Evolutionary conservation across 202 grass and related monocot genomes (phyloP).

Genomic region (Elaeis oleifera): DNA sequence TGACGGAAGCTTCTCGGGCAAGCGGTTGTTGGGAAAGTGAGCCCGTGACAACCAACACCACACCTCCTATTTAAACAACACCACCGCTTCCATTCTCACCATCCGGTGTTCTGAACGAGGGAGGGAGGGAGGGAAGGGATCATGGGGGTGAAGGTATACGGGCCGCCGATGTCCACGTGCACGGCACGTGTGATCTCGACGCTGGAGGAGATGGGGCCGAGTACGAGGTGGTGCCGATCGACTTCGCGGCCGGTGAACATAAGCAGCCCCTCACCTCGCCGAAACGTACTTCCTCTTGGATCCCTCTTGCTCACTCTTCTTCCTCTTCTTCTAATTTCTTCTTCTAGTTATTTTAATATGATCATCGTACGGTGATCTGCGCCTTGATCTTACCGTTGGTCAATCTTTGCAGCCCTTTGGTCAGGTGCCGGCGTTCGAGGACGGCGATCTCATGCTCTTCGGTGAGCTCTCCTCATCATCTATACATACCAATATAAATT

Average conservation of each 20-base stretch:
- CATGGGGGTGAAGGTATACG: slow-evolving; percentile 59
- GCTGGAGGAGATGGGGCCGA: slow-evolving; percentile 58
- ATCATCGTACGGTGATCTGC: too few species aligned
- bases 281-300: slow-evolving; percentile 30
- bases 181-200: slow-evolving; percentile 34
- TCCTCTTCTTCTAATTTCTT: too few species aligned
- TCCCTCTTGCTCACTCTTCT: too few species aligned
- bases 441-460: slow-evolving; percentile 47
- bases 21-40: too few species aligned
- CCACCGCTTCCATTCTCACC: too few species aligned
- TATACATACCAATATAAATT: too few species aligned
- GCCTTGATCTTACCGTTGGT: too few species aligned
- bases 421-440: slow-evolving; percentile 45
- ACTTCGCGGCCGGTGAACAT: slow-evolving; percentile 57
- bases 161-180: slow-evolving; percentile 45
- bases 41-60: too few species aligned
- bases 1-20: too few species aligned
- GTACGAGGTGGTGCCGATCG: slow-evolving; percentile 54
- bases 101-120: too few species aligned
- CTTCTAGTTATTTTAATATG: too few species aligned
- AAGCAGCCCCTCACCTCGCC: slow-evolving; percentile 57
- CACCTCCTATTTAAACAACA: too few species aligned
- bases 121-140: slow-evolving; percentile 11
- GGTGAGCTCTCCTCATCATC: slow-evolving; percentile 27
- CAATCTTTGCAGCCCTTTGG: slow-evolving; percentile 48